Percentiles rank a stretch among this genome's conserved stretches.
Conservation (phyloP, 176 grass and related monocot species). For the Elymus sibiricus region DNA sequence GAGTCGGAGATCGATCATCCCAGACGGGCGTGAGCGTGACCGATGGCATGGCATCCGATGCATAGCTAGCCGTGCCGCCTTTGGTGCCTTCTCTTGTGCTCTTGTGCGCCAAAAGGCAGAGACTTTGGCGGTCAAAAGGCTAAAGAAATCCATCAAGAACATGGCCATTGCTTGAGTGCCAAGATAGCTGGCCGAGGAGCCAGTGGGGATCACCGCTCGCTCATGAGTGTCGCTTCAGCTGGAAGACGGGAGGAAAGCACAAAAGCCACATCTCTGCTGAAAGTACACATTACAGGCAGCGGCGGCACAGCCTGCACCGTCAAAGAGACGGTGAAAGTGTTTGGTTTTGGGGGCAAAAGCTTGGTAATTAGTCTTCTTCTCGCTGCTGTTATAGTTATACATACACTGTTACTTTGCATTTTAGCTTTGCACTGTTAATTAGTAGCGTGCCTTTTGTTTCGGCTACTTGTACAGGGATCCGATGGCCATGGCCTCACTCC, state of each 20-base stretch:
- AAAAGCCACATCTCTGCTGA: slow-evolving; percentile 15
- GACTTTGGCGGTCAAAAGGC: slow-evolving; percentile 42
- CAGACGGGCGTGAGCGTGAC: slow-evolving; percentile 11
- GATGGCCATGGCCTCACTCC: background rate
- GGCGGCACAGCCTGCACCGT: background rate
- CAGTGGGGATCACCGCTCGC: slow-evolving; percentile 10
- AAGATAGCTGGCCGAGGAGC: slow-evolving; percentile 5
- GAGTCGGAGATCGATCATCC: slow-evolving; percentile 24
- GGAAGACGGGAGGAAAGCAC: background rate
- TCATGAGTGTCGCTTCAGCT: slow-evolving; percentile 34
- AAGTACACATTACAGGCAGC: background rate
- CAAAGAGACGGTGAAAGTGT: background rate
- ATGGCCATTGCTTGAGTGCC: slow-evolving; percentile 49
- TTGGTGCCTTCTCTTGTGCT: background rate
- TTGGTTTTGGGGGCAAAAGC: background rate
- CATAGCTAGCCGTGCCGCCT: background rate
- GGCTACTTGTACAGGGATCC: background rate
- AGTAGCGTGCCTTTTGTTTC: background rate
- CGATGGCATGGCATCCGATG: slow-evolving; percentile 39
- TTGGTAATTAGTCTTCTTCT: no score
- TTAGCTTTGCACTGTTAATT: background rate
- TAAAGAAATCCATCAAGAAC: background rate
- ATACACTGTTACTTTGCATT: background rate
- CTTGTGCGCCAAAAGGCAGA: slow-evolving; percentile 15
- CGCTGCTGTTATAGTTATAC: background rate